Percentiles rank a stretch among this genome's conserved stretches.
These are phyloP conservation scores for Hanseniaspora thailandica DNA, from an alignment of 805 yeast genomes.

Conservation along the genomic window DNA sequence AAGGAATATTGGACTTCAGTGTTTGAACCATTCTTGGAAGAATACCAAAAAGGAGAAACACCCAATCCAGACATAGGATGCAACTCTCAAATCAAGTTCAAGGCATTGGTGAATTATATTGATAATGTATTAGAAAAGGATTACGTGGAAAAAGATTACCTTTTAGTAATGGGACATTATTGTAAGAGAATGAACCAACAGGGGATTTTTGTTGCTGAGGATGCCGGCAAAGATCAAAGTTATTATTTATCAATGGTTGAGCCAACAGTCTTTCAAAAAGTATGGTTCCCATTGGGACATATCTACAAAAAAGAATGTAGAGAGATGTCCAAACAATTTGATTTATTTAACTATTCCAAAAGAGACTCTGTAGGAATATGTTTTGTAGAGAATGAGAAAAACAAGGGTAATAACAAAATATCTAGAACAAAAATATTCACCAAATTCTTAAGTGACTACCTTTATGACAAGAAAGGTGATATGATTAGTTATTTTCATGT, in stretches of 20 bases:
- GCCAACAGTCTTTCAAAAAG: constrained; percentile 34
- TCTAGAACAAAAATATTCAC: constrained; percentile 55
- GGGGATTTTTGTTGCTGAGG: constrained; percentile 48
- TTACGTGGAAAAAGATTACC: constrained; percentile 37
- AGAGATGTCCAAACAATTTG: constrained; percentile 43
- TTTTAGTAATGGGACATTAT: constrained; percentile 87
- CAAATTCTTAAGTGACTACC: constrained; percentile 45
- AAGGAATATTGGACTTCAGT: constrained; percentile 87
- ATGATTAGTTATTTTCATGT: constrained; percentile 38
- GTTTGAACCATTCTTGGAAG: constrained; percentile 79
- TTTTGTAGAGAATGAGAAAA: constrained; percentile 57
- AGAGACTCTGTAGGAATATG: constrained; percentile 94
- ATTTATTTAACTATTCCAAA: constrained; percentile 55
- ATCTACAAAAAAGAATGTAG: constrained; percentile 65
- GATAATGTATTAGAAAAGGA: constrained; percentile 28
- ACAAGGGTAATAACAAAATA: constrained; percentile 48
- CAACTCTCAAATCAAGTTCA: constrained; percentile 77
- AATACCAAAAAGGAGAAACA: constrained; percentile 61
- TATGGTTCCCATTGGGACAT: constrained; percentile 75
- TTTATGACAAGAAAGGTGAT: constrained; percentile 37
- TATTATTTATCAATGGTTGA: constrained; percentile 68
- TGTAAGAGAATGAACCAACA: constrained; percentile 34
- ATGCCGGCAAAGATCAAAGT: constrained; percentile 71
- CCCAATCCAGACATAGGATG: constrained; percentile 94
- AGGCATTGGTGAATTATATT: constrained; percentile 53